Conservation (phyloP, 140 eudicot genomes). For the Flaveria floridana region DNA sequence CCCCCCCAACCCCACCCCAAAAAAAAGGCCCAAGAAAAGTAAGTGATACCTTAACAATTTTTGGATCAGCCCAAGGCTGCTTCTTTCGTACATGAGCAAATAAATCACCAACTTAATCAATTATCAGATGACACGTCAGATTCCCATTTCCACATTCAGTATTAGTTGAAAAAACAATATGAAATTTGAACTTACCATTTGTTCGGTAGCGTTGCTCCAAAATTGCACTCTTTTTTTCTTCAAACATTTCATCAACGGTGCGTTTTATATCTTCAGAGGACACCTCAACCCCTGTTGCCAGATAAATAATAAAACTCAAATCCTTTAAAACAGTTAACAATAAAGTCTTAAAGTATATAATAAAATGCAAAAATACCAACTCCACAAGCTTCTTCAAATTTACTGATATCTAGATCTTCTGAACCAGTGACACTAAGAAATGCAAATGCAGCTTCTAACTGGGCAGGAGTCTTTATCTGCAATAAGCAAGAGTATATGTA, state of each 20-base stretch:
- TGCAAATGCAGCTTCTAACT: constrained; percentile 79
- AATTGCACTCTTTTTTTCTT: constrained; percentile 65
- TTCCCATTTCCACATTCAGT: constrained; percentile 6
- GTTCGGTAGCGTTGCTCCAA: constrained; percentile 82
- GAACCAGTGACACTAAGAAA: constrained; percentile 61
- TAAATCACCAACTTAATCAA: constrained; percentile 75
- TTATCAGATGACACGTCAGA: constrained; percentile 22
- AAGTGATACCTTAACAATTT: constrained; percentile 70
- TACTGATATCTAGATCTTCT: constrained; percentile 49
- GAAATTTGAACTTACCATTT: constrained; percentile 50
- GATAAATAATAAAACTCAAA: constrained; percentile 9
- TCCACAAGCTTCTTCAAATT: constrained; percentile 90
- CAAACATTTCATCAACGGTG: constrained; percentile 64
- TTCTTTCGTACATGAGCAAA: constrained; percentile 79
- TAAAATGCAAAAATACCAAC: constrained; percentile 57
- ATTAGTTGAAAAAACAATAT: background rate
- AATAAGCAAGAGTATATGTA: background rate
- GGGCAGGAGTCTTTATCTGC: constrained; percentile 84
- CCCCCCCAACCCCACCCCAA: no score
- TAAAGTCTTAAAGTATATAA: constrained; percentile 6
- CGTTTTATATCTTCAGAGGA: constrained; percentile 60
- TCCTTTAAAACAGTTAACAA: background rate
- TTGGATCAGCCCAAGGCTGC: constrained; percentile 97
- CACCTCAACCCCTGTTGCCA: constrained; percentile 73
- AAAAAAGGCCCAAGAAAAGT: background rate